Evolutionary conservation across 331 rosid species (phyloP), one percentile per base, ranked within the genome.

Genomic region (Prunus yedoensis): DNA sequence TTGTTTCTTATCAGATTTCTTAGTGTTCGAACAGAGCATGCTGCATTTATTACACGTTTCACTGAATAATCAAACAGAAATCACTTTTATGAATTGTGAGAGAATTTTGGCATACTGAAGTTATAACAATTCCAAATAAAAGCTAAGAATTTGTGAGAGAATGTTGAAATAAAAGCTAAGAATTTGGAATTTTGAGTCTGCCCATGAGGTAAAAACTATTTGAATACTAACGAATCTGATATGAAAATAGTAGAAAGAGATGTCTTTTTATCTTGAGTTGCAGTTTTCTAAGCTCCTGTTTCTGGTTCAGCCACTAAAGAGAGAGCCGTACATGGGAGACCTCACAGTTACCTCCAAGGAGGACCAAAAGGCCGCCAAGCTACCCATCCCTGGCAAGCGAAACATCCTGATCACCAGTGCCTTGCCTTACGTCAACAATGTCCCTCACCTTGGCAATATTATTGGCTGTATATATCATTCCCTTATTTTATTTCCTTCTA

Each of bases 401-500:
- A 93, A 91, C 85, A 77, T 91, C 77, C 94, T 91, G 81, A 89
- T 89, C 84, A 93, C 98, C 69, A 91, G 98, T 30, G 97, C 98
- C 60, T 79, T 93, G 75, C 96, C 98, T 28, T 91, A 91, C 66
- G 96, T 93, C 83, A 93, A 93, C 78, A 93, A 93, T 86, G 94
- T 89, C 2, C 97, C 96, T 59, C 94, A 91, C 77, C 98, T 93
- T 23, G 98, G 97, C 77, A 93, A 93, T 78, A 88, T 93, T 78
- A 93, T 93, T 30, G 98, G 97, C 72, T 77, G 97, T 38, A 43
- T 50, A 1, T 28, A 4, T 18, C 45, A 2, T 68, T 18, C 28
- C 16, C 17, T 11, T 43, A 0, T 4, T 30, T 38, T 41, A 2
- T 61, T 49, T 30, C 30, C 17, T 52, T 58, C 8, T 63, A 50